A percentile compares a stretch with the other conserved stretches of the same genome.
phyloP scores from a whole-genome alignment of 1,139 yeast genomes.

The Kluyveromyces marxianus region DNA sequence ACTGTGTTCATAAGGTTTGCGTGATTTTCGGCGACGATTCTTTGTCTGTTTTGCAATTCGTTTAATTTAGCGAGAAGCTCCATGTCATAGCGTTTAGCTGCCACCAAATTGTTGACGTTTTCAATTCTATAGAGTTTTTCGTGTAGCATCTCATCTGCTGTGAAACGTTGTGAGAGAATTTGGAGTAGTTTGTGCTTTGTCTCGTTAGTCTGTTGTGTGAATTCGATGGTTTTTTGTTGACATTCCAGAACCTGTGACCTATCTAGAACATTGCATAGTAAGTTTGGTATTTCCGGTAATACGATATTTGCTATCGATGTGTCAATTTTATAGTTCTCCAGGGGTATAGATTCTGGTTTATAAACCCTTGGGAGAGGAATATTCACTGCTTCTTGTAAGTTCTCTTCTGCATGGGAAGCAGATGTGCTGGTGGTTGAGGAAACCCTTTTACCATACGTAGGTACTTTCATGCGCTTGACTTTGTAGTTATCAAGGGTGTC shows the following conservation, averaged over 20 bases:
- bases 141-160: constrained; percentile 16
- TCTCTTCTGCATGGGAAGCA: constrained; percentile 10
- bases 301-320: constrained; percentile 9
- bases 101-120: constrained; percentile 15
- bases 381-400: constrained; percentile 22
- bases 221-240: constrained; percentile 14
- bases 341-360: constrained; percentile 13
- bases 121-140: constrained; percentile 19
- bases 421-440: not conserved
- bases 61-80: constrained; percentile 17
- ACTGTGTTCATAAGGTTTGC: constrained; percentile 14
- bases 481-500: constrained; percentile 9
- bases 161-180: constrained; percentile 13
- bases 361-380: constrained; percentile 21
- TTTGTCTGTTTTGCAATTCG: constrained; percentile 22
- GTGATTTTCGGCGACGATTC: constrained; percentile 20
- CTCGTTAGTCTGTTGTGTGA: constrained; percentile 14
- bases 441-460: not conserved
- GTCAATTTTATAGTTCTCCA: constrained; percentile 14
- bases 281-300: constrained; percentile 18
- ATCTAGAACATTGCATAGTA: constrained; percentile 14
- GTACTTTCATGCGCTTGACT: constrained; percentile 15
- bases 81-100: constrained; percentile 17
- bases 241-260: constrained; percentile 15
- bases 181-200: constrained; percentile 15